Percentiles rank a stretch among this genome's conserved stretches.
These are phyloP conservation scores for Meira nashicola DNA, from an alignment of 1,284 basidiomycete species.

Conservation along the genomic window DNA sequence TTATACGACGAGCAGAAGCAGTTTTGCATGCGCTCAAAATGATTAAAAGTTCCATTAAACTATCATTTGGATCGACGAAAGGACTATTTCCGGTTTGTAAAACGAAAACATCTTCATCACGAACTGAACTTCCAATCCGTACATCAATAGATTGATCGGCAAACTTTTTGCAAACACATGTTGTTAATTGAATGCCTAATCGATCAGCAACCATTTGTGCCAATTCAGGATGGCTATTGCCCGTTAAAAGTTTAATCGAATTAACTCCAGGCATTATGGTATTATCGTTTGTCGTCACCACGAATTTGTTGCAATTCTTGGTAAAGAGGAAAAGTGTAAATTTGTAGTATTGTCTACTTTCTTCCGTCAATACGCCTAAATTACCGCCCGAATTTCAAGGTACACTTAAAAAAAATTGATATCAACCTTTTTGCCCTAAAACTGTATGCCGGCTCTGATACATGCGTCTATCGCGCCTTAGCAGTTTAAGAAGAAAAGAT, in stretches of 20 bases:
- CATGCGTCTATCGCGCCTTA: no score
- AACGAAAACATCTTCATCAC: conserved; percentile 67
- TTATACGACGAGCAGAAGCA: conserved; percentile 89
- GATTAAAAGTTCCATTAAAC: conserved; percentile 67
- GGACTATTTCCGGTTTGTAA: conserved; percentile 49
- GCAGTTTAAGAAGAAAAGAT: no score
- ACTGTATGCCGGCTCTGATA: no score
- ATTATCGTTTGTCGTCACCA: no score
- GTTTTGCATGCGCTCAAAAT: conserved; percentile 93
- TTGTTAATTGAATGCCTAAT: conserved; percentile 82
- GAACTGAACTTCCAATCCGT: conserved; percentile 72
- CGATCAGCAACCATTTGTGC: conserved; percentile 88
- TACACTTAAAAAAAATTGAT: no score
- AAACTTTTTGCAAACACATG: conserved; percentile 89
- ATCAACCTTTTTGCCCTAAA: no score
- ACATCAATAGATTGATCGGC: conserved; percentile 74
- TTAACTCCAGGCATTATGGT: conserved; percentile 47
- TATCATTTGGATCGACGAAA: conserved; percentile 48
- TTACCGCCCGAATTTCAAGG: no score
- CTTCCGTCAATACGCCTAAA: no score
- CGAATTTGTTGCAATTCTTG: no score
- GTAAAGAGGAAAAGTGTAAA: no score
- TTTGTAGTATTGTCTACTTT: no score
- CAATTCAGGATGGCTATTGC: conserved; percentile 96
- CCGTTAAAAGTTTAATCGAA: conserved; percentile 84